Percentiles rank a stretch among this genome's conserved stretches.
phyloP scores from a whole-genome alignment of 371 early-diverging fungal species.

The Circinella umbellata region DNA sequence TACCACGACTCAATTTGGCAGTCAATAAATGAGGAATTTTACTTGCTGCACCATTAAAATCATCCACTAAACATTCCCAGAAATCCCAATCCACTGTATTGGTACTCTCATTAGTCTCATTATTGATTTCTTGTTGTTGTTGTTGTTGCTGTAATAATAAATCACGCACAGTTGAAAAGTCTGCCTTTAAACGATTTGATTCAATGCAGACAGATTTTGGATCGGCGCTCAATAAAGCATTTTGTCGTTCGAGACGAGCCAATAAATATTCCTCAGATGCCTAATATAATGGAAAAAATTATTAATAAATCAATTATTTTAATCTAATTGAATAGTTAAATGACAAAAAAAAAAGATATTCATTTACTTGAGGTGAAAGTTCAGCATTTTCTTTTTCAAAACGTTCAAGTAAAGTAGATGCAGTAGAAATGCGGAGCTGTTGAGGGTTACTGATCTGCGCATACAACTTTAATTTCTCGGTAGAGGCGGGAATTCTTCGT shows the following conservation, averaged over 20 bases:
- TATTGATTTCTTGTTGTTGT: neutral
- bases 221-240: conserved; percentile 60
- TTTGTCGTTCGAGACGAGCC: conserved; percentile 64
- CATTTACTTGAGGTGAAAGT: conserved; percentile 49
- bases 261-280: conserved; percentile 61
- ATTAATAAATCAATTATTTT: neutral
- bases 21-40: conserved; percentile 66
- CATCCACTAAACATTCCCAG: conserved; percentile 88
- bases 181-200: conserved; percentile 59
- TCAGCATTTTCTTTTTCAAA: conserved; percentile 49
- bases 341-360: neutral
- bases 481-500: conserved; percentile 26
- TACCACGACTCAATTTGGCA: conserved; percentile 79
- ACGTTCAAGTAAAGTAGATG: conserved; percentile 23
- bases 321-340: neutral
- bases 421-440: conserved; percentile 12
- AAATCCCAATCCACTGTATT: conserved; percentile 84
- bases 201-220: conserved; percentile 66
- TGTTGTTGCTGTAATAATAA: conserved; percentile 8
- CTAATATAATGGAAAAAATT: too few species aligned
- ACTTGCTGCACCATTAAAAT: conserved; percentile 73
- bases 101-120: neutral
- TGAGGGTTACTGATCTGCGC: conserved; percentile 22
- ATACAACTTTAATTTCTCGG: conserved; percentile 31
- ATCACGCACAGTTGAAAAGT: conserved; percentile 55